Percentiles rank a stretch among this genome's conserved stretches.
phyloP scores from a whole-genome alignment of 148 eudicot species.

The Chenopodium quinoa region DNA sequence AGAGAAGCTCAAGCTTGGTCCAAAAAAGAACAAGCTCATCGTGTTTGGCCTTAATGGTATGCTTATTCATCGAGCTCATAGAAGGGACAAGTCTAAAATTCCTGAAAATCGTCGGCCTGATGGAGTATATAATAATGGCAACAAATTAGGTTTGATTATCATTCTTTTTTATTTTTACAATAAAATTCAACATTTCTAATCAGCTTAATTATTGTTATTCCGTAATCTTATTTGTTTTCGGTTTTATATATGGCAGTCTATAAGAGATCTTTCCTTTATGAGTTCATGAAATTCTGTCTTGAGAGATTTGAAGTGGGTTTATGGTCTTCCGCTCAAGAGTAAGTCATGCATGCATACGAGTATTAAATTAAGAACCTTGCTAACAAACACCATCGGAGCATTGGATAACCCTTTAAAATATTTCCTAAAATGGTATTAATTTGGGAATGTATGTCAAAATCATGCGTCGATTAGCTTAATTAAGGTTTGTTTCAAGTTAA shows the following conservation, averaged over 20 bases:
- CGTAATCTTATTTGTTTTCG: background rate
- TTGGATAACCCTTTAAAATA: too few species aligned
- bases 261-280: conserved; percentile 43
- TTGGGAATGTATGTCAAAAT: too few species aligned
- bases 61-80: conserved; percentile 25
- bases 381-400: too few species aligned
- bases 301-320: conserved; percentile 59
- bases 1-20: conserved; percentile 33
- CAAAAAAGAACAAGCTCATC: conserved; percentile 29
- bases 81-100: background rate
- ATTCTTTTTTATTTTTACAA: background rate
- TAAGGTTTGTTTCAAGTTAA: too few species aligned
- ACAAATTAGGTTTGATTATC: background rate
- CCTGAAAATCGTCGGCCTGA: conserved; percentile 15
- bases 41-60: conserved; percentile 30
- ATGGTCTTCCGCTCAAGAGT: conserved; percentile 58
- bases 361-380: too few species aligned
- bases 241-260: conserved; percentile 30
- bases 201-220: background rate
- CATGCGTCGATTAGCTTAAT: too few species aligned
- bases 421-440: too few species aligned
- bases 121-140: background rate
- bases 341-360: conserved; percentile 12
- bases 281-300: conserved; percentile 51
- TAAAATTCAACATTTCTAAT: background rate